phyloP scores from a whole-genome alignment of 345 rosid species.

The Rhodamnia rubescens region DNA sequence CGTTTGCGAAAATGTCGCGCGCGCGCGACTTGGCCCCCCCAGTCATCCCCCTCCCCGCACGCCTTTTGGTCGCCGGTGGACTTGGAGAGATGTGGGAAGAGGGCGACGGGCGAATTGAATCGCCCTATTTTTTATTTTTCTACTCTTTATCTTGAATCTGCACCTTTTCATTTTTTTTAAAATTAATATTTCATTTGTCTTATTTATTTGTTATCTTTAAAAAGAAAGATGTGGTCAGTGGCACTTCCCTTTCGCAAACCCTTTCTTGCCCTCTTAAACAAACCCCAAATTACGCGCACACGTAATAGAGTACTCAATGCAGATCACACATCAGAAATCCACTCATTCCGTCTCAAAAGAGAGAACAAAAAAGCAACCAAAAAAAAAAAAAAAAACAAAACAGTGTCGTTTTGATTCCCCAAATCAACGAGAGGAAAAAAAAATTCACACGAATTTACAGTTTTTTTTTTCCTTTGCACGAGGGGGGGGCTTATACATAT shows the following conservation, averaged over 20 bases:
- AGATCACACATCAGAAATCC: neutral
- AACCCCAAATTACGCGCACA: too few relatives aligned
- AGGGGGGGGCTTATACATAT: neutral
- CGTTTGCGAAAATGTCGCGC: neutral
- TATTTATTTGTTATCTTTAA: too few relatives aligned
- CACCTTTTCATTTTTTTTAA: too few relatives aligned
- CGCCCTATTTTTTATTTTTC: too few relatives aligned
- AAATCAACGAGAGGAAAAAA: neutral
- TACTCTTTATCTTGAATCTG: too few relatives aligned
- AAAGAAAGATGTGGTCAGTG: neutral
- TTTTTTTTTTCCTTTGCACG: neutral
- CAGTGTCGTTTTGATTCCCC: neutral
- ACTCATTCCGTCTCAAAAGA: neutral
- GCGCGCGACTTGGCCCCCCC: neutral
- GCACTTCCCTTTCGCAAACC: neutral
- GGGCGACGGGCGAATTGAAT: too few relatives aligned
- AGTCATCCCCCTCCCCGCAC: neutral
- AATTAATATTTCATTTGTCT: too few relatives aligned
- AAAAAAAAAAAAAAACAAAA: neutral
- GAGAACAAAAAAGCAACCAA: neutral
- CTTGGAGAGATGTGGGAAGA: too few relatives aligned
- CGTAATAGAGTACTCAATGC: too few relatives aligned
- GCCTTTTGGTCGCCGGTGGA: too few relatives aligned
- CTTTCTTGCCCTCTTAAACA: neutral
- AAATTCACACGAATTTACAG: neutral